phyloP scores from a whole-genome alignment of 805 yeast genomes.

The Wickerhamomyces pijperi region DNA sequence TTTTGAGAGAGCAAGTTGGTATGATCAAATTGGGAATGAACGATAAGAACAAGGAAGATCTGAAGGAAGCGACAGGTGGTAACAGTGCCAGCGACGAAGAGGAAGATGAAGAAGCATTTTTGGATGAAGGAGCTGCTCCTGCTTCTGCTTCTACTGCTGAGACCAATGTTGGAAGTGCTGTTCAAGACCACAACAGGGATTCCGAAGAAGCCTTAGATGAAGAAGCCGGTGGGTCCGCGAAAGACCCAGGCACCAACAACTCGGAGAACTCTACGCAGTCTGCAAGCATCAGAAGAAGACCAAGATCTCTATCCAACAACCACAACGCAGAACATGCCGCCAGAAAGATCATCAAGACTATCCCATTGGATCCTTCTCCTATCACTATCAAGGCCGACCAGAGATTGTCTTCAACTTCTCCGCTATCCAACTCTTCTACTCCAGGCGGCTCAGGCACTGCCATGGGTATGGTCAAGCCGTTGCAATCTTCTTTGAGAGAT shows the following conservation, averaged over 20 bases:
- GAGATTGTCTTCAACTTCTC: conserved; percentile 7
- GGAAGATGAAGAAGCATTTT: conserved; percentile 15
- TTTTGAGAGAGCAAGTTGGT: conserved; percentile 78
- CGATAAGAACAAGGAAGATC: conserved; percentile 4
- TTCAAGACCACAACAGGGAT: no score
- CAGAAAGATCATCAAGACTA: conserved; percentile 61
- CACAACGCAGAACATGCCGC: conserved; percentile 63
- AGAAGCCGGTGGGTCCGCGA: conserved; percentile 7
- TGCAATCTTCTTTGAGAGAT: conserved; percentile 9
- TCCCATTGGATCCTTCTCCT: conserved; percentile 79
- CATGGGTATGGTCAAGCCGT: background rate
- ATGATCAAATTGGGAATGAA: conserved; percentile 49
- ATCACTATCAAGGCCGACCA: conserved; percentile 24
- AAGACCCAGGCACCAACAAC: conserved; percentile 23
- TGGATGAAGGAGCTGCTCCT: conserved; percentile 5
- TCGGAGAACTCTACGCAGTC: conserved; percentile 22
- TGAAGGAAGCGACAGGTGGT: conserved; percentile 12
- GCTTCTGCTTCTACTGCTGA: conserved; percentile 9
- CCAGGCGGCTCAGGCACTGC: background rate
- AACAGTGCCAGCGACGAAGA: conserved; percentile 12
- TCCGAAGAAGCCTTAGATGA: background rate
- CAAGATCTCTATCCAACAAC: conserved; percentile 41
- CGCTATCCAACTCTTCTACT: background rate
- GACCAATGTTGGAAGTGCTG: no score
- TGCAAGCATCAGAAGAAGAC: conserved; percentile 23